Conservation (phyloP, 2,329 filamentous ascomycete species). For the Magnaporthales sp. region DNA sequence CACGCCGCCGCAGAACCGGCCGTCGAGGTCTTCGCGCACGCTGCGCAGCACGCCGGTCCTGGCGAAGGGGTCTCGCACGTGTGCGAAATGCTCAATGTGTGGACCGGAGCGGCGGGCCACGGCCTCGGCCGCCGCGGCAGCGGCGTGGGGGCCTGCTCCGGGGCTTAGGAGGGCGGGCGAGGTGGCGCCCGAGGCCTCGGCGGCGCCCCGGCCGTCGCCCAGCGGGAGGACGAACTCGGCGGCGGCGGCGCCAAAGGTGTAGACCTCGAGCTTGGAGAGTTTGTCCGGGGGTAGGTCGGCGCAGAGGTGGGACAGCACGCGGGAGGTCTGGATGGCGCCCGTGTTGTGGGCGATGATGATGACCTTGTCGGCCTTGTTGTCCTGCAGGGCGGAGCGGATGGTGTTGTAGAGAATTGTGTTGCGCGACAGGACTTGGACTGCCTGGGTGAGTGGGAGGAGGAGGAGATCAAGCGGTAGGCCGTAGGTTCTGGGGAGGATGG, state of each 20-base stretch:
- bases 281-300: conserved; percentile 26
- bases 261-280: conserved; percentile 30
- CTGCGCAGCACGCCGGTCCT: conserved; percentile 26
- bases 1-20: conserved; percentile 29
- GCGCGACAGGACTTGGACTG: conserved; percentile 40
- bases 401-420: conserved; percentile 23
- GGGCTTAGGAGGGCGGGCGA: neutral
- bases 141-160: neutral
- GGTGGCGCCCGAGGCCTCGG: conserved; percentile 3
- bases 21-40: conserved; percentile 24
- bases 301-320: conserved; percentile 26
- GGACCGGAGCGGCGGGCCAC: conserved; percentile 11
- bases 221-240: conserved; percentile 27
- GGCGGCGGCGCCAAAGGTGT: conserved; percentile 32
- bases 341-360: conserved; percentile 31
- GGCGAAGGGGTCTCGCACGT: conserved; percentile 27
- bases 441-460: conserved; percentile 10
- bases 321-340: conserved; percentile 25
- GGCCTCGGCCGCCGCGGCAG: conserved; percentile 4
- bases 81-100: conserved; percentile 28
- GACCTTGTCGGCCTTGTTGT: conserved; percentile 22
- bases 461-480: conserved; percentile 45
- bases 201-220: conserved; percentile 12
- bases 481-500: conserved; percentile 39
- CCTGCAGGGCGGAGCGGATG: conserved; percentile 25